Evolutionary conservation across 495 filamentous ascomycete genomes (phyloP).

Genomic region (Tuber microsphaerosporum): DNA sequence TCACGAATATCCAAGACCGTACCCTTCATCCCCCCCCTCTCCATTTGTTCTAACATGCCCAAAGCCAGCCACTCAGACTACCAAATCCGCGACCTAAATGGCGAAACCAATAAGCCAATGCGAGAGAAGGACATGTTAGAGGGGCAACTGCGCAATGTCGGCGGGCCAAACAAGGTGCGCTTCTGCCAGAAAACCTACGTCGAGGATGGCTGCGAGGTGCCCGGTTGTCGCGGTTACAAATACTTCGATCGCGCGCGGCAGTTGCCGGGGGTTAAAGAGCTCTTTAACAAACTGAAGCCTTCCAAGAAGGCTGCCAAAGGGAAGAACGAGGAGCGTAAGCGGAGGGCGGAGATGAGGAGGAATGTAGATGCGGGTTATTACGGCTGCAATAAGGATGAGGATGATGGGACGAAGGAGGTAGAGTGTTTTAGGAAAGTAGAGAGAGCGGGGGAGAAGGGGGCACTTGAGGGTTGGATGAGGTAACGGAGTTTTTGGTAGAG

Average conservation of each 20-base stretch:
- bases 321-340: slow-evolving; percentile 54
- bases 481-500: slow-evolving; percentile 85
- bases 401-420: slow-evolving; percentile 82
- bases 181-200: slow-evolving; percentile 69
- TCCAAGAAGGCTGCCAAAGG: slow-evolving; percentile 53
- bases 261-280: slow-evolving; percentile 89
- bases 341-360: slow-evolving; percentile 61
- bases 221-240: slow-evolving; percentile 54
- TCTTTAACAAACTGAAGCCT: slow-evolving; percentile 73
- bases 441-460: slow-evolving; percentile 46
- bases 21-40: background rate
- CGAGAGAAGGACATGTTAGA: slow-evolving; percentile 99
- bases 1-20: slow-evolving; percentile 84
- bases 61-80: slow-evolving; percentile 70
- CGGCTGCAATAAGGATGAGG: slow-evolving; percentile 88
- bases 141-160: slow-evolving; percentile 84
- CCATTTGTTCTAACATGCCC: background rate
- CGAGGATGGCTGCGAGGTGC: slow-evolving; percentile 77
- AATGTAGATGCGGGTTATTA: slow-evolving; percentile 92
- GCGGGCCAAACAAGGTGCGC: slow-evolving; percentile 97
- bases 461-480: slow-evolving; percentile 64
- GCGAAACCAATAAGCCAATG: slow-evolving; percentile 99
- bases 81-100: slow-evolving; percentile 95
- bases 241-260: slow-evolving; percentile 90
- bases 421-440: slow-evolving; percentile 60